A percentile compares a stretch with the other conserved stretches of the same genome.
Conservation (phyloP, 23 red algal genomes). For the Gracilariopsis chorda region DNA sequence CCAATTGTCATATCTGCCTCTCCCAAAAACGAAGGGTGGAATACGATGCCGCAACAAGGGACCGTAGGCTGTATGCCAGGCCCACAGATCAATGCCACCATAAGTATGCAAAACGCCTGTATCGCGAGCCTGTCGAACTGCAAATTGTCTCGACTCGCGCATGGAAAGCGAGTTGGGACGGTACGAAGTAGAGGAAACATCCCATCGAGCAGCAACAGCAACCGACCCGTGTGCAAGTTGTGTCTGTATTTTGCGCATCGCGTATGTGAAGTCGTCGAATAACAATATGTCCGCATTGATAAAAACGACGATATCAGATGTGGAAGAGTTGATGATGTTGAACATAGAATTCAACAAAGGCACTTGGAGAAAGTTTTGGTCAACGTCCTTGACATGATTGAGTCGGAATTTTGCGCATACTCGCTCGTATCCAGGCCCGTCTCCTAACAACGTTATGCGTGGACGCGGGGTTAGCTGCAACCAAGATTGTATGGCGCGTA, state of each 20-base stretch:
- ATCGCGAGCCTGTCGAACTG: conserved; percentile 37
- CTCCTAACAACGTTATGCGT: conserved; percentile 61
- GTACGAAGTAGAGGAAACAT: conserved; percentile 60
- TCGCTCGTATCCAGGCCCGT: conserved; percentile 63
- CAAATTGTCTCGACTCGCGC: neutral
- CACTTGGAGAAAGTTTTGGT: conserved; percentile 77
- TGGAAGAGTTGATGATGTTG: conserved; percentile 27
- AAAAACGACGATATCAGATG: conserved; percentile 62
- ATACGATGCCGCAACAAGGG: conserved; percentile 58
- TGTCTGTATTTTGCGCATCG: conserved; percentile 47
- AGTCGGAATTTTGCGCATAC: conserved; percentile 53
- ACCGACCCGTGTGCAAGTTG: conserved; percentile 49
- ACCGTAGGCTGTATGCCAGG: conserved; percentile 58
- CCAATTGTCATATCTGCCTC: conserved; percentile 99
- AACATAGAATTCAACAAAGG: conserved; percentile 91
- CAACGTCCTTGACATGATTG: conserved; percentile 43
- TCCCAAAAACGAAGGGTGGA: conserved; percentile 85
- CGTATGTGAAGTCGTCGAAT: conserved; percentile 73
- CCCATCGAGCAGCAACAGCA: conserved; percentile 91
- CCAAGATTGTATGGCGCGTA: conserved; percentile 81
- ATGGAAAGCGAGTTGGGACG: neutral
- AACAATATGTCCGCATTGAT: conserved; percentile 90
- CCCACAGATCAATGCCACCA: conserved; percentile 96
- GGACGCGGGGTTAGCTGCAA: conserved; percentile 65
- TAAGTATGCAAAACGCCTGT: conserved; percentile 87